Percentiles rank a stretch among this genome's conserved stretches.
phyloP scores from a whole-genome alignment of 495 filamentous ascomycete species.

The Aspergillus coremiiformis region DNA sequence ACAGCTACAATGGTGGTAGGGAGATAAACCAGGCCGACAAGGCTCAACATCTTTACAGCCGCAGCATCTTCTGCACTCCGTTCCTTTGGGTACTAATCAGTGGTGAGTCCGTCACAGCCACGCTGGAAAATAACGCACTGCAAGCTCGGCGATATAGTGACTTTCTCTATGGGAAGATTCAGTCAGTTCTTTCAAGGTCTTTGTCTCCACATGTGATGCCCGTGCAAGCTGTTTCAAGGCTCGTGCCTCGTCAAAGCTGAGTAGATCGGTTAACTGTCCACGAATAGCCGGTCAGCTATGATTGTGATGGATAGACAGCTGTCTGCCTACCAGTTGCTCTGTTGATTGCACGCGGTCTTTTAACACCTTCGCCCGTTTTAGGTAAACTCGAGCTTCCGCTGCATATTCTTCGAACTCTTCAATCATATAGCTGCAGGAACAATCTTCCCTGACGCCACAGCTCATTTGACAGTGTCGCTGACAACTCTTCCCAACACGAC shows the following conservation, averaged over 20 bases:
- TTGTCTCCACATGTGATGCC: background rate
- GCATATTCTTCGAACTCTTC: conserved; percentile 5
- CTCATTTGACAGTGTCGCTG: conserved; percentile 3
- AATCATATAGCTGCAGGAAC: background rate
- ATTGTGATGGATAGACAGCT: background rate
- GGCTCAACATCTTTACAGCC: conserved; percentile 29
- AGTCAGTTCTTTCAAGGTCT: background rate
- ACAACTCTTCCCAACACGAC: conserved; percentile 2
- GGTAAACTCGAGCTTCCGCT: background rate
- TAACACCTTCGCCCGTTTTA: conserved; percentile 4
- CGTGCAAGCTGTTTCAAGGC: background rate
- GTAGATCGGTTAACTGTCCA: conserved; percentile 3
- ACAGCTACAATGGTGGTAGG: conserved; percentile 31
- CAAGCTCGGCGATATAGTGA: background rate
- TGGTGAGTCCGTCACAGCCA: background rate
- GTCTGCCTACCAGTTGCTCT: background rate
- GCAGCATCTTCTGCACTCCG: conserved; percentile 27
- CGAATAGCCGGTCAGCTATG: background rate
- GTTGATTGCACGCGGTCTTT: conserved; percentile 4
- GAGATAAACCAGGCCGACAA: conserved; percentile 29
- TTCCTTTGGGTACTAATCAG: conserved; percentile 5
- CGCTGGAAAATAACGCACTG: background rate
- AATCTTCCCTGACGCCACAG: background rate
- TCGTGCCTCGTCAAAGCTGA: conserved; percentile 1
- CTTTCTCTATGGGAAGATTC: background rate